Evolutionary conservation across 768 basidiomycete genomes (phyloP).

Genomic region (Neoboletus subvelutipes): DNA sequence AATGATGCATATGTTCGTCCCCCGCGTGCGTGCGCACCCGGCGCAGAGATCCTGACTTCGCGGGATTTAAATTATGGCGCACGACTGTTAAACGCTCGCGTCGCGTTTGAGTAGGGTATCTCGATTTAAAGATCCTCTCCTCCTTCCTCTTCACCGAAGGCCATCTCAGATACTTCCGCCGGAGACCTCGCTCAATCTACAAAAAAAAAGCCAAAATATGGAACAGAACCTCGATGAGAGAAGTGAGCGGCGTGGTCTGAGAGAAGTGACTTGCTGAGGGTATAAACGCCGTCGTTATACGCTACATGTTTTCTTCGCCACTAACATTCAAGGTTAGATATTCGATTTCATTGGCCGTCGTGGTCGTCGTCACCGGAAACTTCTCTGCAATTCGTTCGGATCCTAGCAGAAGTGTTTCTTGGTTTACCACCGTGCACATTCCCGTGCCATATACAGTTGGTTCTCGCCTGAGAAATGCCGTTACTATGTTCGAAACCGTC

Average conservation of each 20-base stretch:
- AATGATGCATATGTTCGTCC: too few species aligned
- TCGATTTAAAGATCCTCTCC: slow-evolving; percentile 11
- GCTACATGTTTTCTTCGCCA: background rate
- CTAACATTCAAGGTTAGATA: too few species aligned
- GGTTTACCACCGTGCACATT: too few species aligned
- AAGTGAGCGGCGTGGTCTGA: background rate
- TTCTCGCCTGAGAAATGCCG: background rate
- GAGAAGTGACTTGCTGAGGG: background rate
- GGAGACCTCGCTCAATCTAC: background rate
- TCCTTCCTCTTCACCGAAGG: slow-evolving; percentile 5
- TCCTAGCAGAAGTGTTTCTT: background rate
- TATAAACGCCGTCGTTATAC: background rate
- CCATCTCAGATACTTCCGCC: background rate
- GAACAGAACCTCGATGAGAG: background rate
- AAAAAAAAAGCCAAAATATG: too few species aligned
- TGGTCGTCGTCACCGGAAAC: background rate
- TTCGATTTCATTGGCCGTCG: background rate
- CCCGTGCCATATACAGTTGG: too few species aligned
- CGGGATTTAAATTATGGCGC: slow-evolving; percentile 1
- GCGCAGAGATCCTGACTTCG: background rate
- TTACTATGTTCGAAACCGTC: background rate
- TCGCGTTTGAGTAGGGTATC: slow-evolving; percentile 14
- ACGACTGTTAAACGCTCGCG: background rate
- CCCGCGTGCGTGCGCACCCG: background rate
- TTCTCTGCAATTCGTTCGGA: background rate